Conservation (phyloP, 768 basidiomycete genomes). For the Xerocomellus dryophilus region DNA sequence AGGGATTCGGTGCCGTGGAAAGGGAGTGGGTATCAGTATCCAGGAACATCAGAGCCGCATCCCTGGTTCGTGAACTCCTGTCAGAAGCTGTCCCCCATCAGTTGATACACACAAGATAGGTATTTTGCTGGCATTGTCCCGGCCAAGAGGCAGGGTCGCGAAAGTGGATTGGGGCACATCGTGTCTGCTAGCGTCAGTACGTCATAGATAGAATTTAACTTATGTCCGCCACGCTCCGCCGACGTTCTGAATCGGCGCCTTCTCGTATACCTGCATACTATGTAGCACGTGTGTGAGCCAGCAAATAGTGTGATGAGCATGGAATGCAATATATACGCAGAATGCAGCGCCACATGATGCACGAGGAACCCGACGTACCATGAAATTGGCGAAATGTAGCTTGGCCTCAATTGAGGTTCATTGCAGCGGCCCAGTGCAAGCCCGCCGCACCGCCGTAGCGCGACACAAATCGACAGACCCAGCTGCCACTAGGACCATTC, state of each 20-base stretch:
- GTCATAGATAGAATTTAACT: not conserved
- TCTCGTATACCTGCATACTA: not conserved
- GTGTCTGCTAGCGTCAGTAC: not conserved
- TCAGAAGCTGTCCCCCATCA: not conserved
- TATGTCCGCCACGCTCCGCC: not conserved
- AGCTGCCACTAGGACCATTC: not conserved
- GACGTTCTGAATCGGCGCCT: not conserved
- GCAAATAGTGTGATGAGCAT: not conserved
- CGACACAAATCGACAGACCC: too few species aligned
- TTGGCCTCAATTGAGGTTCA: not conserved
- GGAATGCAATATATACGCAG: not conserved
- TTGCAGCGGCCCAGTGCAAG: not conserved
- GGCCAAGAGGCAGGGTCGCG: not conserved
- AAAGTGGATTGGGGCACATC: not conserved
- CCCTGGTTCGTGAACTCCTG: not conserved
- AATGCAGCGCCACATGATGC: constrained; percentile 6
- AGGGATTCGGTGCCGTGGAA: not conserved
- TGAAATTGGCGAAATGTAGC: constrained; percentile 40
- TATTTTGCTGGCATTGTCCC: not conserved
- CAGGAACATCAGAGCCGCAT: not conserved
- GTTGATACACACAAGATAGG: constrained; percentile 1
- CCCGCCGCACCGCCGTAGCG: too few species aligned
- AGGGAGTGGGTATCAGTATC: not conserved
- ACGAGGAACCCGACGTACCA: constrained; percentile 31
- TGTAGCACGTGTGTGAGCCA: constrained; percentile 21